A percentile compares a stretch with the other conserved stretches of the same genome.
phyloP scores from a whole-genome alignment of 1,139 yeast species.

The Williopsis jadinii region DNA sequence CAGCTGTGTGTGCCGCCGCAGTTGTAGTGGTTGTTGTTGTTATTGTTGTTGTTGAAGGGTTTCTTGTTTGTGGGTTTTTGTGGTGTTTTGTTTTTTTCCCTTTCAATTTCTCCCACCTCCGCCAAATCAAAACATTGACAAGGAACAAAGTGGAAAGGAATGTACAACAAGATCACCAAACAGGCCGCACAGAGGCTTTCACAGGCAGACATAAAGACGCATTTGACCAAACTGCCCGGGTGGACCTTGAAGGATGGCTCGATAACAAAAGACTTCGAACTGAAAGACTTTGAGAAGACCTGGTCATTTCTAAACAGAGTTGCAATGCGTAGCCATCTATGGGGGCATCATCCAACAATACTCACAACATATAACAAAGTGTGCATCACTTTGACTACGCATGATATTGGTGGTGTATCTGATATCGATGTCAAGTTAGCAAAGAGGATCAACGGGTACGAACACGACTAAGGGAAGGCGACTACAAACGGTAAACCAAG shows the following conservation, averaged over 20 bases:
- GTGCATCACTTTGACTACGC: constrained; percentile 54
- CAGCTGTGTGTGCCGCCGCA: no score
- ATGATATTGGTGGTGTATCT: constrained; percentile 54
- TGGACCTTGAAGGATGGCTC: background rate
- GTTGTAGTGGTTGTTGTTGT: constrained; percentile 2
- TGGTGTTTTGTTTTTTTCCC: no score
- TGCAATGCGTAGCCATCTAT: constrained; percentile 50
- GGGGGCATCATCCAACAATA: constrained; percentile 72
- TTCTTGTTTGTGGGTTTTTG: no score
- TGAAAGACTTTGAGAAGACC: constrained; percentile 49
- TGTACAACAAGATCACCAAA: constrained; percentile 12
- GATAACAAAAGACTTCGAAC: constrained; percentile 31
- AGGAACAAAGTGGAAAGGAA: background rate
- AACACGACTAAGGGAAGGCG: background rate
- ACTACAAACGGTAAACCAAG: background rate
- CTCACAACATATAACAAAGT: constrained; percentile 58
- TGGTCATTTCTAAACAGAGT: constrained; percentile 62
- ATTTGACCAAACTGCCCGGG: background rate
- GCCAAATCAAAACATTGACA: no score
- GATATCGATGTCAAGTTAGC: constrained; percentile 59
- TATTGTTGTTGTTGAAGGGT: background rate
- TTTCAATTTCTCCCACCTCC: no score
- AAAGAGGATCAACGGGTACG: constrained; percentile 36
- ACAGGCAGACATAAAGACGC: constrained; percentile 1
- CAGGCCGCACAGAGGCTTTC: constrained; percentile 6